A percentile compares a stretch with the other conserved stretches of the same genome.
phyloP scores from a whole-genome alignment of 305 asterid genomes.

The Fraxinus platypoda region DNA sequence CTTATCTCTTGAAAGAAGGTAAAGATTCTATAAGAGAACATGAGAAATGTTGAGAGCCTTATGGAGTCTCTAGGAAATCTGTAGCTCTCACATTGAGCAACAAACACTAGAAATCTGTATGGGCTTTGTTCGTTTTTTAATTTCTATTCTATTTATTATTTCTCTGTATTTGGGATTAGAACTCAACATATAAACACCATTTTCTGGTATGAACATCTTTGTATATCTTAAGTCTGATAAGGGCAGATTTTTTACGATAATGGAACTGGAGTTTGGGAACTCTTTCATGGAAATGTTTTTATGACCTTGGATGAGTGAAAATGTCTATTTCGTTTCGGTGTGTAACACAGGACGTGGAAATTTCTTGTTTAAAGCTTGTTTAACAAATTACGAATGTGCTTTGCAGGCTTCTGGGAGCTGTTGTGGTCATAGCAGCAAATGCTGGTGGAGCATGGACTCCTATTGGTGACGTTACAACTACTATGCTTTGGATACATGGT shows the following conservation, averaged over 20 bases:
- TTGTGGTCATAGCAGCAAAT: conserved; percentile 95
- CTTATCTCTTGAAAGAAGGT: background rate
- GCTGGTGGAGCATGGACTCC: conserved; percentile 99
- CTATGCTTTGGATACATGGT: conserved; percentile 99
- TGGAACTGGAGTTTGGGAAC: background rate
- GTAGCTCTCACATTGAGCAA: background rate
- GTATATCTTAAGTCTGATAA: background rate
- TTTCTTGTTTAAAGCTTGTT: background rate
- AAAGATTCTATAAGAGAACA: background rate
- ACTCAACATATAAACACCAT: background rate
- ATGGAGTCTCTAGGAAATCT: background rate
- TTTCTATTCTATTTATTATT: background rate
- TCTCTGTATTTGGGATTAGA: background rate
- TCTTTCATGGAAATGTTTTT: background rate
- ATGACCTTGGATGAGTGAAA: background rate
- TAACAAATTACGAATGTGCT: conserved; percentile 21
- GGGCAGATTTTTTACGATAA: background rate
- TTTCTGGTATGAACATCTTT: background rate
- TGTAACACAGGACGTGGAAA: background rate
- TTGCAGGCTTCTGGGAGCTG: conserved; percentile 91
- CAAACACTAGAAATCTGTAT: background rate
- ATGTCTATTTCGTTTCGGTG: background rate
- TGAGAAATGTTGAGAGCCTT: background rate
- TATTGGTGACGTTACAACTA: conserved; percentile 96
- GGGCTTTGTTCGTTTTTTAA: background rate